Conservation (phyloP, 345 rosid species). For the Pistacia atlantica region DNA sequence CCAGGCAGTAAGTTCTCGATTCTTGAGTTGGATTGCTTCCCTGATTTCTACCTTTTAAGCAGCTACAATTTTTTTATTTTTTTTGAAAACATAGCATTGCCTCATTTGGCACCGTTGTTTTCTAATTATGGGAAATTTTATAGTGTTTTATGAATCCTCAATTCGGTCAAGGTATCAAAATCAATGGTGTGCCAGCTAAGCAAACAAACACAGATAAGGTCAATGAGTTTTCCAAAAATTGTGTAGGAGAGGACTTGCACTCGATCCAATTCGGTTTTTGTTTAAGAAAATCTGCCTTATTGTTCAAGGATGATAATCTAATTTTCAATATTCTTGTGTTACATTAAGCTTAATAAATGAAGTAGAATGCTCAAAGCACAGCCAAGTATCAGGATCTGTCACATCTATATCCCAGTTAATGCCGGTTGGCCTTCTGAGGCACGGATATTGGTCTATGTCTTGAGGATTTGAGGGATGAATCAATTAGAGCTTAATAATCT, state of each 20-base stretch:
- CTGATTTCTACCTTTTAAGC: neutral
- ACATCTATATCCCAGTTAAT: neutral
- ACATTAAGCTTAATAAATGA: neutral
- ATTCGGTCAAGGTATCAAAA: neutral
- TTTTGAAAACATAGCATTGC: neutral
- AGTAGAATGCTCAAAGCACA: neutral
- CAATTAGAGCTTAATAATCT: neutral
- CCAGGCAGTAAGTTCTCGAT: slow-evolving; percentile 42
- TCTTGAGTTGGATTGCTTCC: neutral
- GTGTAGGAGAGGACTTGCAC: too few species aligned
- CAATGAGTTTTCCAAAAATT: too few species aligned
- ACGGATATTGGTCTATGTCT: too few species aligned
- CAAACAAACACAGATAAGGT: too few species aligned
- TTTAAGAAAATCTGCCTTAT: too few species aligned
- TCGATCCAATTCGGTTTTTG: too few species aligned
- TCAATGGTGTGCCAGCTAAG: neutral
- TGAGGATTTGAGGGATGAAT: too few species aligned
- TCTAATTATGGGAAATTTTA: neutral
- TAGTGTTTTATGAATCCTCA: neutral
- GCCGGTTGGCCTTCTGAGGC: neutral
- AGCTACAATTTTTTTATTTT: neutral
- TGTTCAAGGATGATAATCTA: neutral
- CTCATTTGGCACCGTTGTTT: neutral
- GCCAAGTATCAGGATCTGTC: neutral
- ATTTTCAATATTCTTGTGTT: neutral